phyloP scores from a whole-genome alignment of 306 rosid genomes.

The Malus asiatica region DNA sequence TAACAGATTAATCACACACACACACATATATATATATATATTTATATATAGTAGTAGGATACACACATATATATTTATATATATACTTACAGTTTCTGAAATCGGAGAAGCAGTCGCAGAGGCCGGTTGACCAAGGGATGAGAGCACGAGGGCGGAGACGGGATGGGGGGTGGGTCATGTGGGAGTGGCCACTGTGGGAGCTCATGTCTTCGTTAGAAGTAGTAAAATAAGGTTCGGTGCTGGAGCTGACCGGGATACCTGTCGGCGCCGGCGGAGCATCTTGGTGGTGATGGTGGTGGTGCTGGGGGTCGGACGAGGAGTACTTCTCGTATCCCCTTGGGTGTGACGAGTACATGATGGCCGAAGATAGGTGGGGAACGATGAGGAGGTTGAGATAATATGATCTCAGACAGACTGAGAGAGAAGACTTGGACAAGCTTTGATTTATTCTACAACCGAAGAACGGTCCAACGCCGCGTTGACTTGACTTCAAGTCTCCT shows the following conservation, averaged over 20 bases:
- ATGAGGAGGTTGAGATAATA: background rate
- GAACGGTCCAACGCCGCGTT: background rate
- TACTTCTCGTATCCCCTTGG: background rate
- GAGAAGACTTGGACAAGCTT: no score
- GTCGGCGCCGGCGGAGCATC: background rate
- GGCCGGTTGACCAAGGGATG: conserved; percentile 54
- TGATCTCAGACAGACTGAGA: background rate
- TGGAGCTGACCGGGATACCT: background rate
- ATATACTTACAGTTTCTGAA: conserved; percentile 19
- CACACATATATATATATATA: no score
- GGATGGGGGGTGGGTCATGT: background rate
- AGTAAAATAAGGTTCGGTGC: background rate
- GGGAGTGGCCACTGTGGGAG: background rate
- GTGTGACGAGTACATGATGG: conserved; percentile 9
- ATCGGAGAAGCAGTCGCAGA: conserved; percentile 51
- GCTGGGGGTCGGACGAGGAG: background rate
- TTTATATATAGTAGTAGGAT: no score
- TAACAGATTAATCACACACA: background rate
- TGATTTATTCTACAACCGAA: no score
- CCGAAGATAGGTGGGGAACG: background rate
- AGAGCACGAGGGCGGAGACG: background rate
- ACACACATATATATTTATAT: no score
- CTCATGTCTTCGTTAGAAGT: background rate
- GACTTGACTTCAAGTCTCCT: background rate
- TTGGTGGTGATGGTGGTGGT: background rate